A percentile compares a stretch with the other conserved stretches of the same genome.
Conservation (phyloP, 805 yeast genomes). For the Saccharomycopsis javanensis region DNA sequence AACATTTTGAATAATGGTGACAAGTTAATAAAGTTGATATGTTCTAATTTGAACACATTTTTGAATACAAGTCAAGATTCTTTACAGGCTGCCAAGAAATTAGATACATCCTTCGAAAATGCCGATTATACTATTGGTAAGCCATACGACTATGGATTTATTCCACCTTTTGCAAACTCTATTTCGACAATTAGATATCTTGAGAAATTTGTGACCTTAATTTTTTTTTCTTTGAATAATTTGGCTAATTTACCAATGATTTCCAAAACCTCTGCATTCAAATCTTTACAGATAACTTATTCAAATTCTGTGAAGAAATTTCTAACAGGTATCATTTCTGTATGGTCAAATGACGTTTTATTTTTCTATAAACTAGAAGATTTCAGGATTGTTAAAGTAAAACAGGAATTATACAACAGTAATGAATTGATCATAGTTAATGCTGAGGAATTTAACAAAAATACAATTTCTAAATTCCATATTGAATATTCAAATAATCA, state of each 20-base stretch:
- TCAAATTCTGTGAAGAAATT: constrained; percentile 33
- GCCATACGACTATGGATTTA: constrained; percentile 37
- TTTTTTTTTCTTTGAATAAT: constrained; percentile 34
- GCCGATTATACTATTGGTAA: constrained; percentile 22
- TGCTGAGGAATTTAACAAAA: constrained; percentile 11
- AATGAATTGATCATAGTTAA: constrained; percentile 14
- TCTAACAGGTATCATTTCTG: constrained; percentile 37
- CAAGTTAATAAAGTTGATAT: constrained; percentile 30
- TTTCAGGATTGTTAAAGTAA: constrained; percentile 24
- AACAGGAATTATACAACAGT: constrained; percentile 12
- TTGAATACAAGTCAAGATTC: constrained; percentile 28
- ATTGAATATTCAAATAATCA: background rate
- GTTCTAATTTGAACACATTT: constrained; percentile 24
- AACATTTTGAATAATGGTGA: constrained; percentile 32
- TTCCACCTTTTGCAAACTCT: constrained; percentile 59
- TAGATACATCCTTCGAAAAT: background rate
- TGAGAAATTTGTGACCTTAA: constrained; percentile 35
- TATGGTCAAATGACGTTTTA: constrained; percentile 43
- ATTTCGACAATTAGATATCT: constrained; percentile 47
- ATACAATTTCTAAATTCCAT: constrained; percentile 16
- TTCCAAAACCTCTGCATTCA: constrained; percentile 26
- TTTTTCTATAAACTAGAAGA: constrained; percentile 31
- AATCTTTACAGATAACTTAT: constrained; percentile 29
- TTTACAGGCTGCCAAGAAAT: constrained; percentile 1
- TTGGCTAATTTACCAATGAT: constrained; percentile 36